Base-by-base conservation (phyloP, 208 protist genomes). In the Blechomonas ayalai region DNA sequence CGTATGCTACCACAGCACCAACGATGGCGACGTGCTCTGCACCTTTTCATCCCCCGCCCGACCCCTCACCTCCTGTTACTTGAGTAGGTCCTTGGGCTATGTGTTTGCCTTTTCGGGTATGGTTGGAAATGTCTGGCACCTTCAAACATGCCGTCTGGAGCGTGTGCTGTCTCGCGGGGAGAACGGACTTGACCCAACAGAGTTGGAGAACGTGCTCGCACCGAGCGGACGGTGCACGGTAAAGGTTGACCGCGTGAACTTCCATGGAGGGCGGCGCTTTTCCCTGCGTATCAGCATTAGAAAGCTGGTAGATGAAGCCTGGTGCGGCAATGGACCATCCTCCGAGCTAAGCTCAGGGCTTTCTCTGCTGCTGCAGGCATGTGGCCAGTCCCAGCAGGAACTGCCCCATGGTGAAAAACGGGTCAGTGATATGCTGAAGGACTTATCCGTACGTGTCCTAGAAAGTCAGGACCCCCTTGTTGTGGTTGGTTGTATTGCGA, bases 91-190 rank as follows among this genome's bases (percentile, higher is more conserved):
- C 25, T 48, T 51, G 15, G 72, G 85, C 44, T 87, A 81, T 51
- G 59, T 79, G 27, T 65, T 75, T 47, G 35, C 67, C 0, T 70
- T 78, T 22, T 82, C 74, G 18, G 68, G 57, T 0, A 16, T 33
- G 27, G 51, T 54, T 6, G 66, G 72, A n/a, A 87, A 85, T 45
- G 35, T 91, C 33, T 91, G 82, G 82, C 78, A 91, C 57, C 37
- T 87, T 7, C 78, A 72, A 1, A 91, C 78, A 6, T 80, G 78
- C 59, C 52, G 61, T n/a, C 61, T 91, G n/a, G 75, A 87, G 52
- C 68, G 71, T 12, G 60, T 64, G 9, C 41, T 59, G 48, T 23
- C 57, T 20, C 12, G 23, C 27, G 16, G 23, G 18, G 48, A 32
- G 15, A 10, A 28, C 2, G 43, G 25, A 20, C 34, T 43, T 38